A percentile compares a stretch with the other conserved stretches of the same genome.
phyloP scores from a whole-genome alignment of 768 basidiomycete genomes.

The Phlebiopsis gigantea region DNA sequence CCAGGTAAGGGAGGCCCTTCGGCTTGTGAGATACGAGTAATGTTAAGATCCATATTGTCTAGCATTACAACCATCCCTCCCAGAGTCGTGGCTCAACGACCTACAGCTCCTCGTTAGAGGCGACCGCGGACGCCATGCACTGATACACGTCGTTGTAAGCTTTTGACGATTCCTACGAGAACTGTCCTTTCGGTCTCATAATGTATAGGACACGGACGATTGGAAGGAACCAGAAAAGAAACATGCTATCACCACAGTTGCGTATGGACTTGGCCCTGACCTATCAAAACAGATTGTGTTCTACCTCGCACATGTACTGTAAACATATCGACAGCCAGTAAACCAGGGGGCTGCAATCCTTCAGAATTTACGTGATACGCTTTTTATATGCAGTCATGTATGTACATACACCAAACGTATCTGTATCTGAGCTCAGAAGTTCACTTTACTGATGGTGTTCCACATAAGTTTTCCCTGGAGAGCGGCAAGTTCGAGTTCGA shows the following conservation, averaged over 20 bases:
- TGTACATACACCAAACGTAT: too few species aligned
- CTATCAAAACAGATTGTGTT: constrained; percentile 20
- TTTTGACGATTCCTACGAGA: neutral
- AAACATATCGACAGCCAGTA: neutral
- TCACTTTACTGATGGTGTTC: constrained; percentile 9
- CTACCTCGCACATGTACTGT: constrained; percentile 16
- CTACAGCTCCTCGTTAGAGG: neutral
- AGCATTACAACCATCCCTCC: neutral
- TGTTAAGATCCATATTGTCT: neutral
- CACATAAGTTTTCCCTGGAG: constrained; percentile 11
- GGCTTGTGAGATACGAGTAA: neutral
- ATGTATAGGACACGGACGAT: constrained; percentile 10
- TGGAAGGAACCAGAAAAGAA: constrained; percentile 15
- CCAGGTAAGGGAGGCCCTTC: constrained; percentile 17
- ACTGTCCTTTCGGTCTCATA: neutral
- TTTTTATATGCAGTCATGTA: too few species aligned
- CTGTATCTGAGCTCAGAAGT: too few species aligned
- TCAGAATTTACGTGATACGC: too few species aligned
- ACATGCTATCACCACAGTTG: constrained; percentile 14
- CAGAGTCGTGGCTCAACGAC: neutral
- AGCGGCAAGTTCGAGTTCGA: constrained; percentile 10
- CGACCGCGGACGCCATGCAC: neutral
- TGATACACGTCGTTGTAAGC: neutral
- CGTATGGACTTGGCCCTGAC: constrained; percentile 21
- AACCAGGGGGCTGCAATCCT: too few species aligned